Percentiles rank a stretch among this genome's conserved stretches.
phyloP scores from a whole-genome alignment of 2,329 filamentous ascomycete genomes.

The Penicillium sp. region DNA sequence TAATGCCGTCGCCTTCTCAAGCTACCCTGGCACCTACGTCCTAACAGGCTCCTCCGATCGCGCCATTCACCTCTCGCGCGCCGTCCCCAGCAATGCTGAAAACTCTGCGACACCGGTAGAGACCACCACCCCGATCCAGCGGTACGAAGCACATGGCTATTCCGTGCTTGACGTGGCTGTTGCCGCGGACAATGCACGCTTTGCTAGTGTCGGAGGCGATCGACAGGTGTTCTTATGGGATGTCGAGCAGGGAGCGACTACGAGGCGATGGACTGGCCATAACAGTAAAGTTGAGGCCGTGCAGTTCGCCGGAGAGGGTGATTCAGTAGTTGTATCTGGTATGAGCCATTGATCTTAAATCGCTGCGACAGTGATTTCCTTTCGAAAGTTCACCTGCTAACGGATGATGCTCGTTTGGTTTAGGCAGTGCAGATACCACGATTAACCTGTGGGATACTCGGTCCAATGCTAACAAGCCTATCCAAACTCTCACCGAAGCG shows the following conservation, averaged over 20 bases:
- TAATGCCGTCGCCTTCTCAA: constrained; percentile 72
- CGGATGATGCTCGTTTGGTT: background rate
- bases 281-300: constrained; percentile 75
- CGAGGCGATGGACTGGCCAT: constrained; percentile 74
- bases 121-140: constrained; percentile 70
- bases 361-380: background rate
- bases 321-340: constrained; percentile 70
- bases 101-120: constrained; percentile 30
- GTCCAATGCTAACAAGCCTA: constrained; percentile 44
- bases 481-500: constrained; percentile 46
- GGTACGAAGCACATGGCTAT: constrained; percentile 88
- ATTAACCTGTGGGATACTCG: constrained; percentile 48
- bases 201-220: constrained; percentile 87
- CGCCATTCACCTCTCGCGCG: constrained; percentile 80
- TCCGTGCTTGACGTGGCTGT: constrained; percentile 82
- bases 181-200: constrained; percentile 73
- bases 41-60: constrained; percentile 86
- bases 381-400: constrained; percentile 1
- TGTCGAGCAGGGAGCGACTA: constrained; percentile 75
- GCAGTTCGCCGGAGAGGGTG: constrained; percentile 73
- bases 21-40: constrained; percentile 72
- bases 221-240: constrained; percentile 94
- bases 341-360: background rate
- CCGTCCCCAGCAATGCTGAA: constrained; percentile 45
- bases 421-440: constrained; percentile 48